Evolutionary conservation across 2,329 filamentous ascomycete genomes (phyloP), one percentile per base, ranked within the genome.

Genomic region (Colletotrichum euphorbiae): DNA sequence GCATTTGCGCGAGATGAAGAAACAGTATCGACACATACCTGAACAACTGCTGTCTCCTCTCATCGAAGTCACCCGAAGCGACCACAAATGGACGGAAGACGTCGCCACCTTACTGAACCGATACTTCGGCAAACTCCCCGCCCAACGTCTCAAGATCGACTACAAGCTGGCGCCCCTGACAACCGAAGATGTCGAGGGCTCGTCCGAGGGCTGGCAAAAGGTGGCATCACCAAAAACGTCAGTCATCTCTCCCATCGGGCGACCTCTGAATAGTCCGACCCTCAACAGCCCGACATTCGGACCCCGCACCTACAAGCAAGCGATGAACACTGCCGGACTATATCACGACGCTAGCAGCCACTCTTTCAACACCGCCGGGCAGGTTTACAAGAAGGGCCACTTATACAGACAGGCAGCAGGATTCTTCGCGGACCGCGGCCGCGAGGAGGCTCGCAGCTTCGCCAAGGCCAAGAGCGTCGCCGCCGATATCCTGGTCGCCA

Each of bases 331-430:
- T 56, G 76, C 78, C 3, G 58, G 74, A 12, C 71, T 76, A 13
- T 72, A 64, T 9, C 74, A 75, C 13, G 73, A 75, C 33, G 71
- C 72, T 13, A 73, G 77, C 40, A 71, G 75, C 36, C 76, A 76
- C 8, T 76, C 79, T 1, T 77, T 74, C 62, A 70, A 75, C 6
- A 78, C 81, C 0, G 84, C 84, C 0, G 73, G 79, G 1, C 76
- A 80, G 4, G 79, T 84, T 21, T 80, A 76, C 65, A 81, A 80
- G 38, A 81, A 81, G 15, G 84, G 85, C 21, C 90, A 87, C 72
- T 81, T 95, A 3, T 94, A 92, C 82, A 87, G 90, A 21, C 91
- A 90, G 65, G 94, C 88, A 1, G 93, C 93, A 8, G 89, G 86
- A 0, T 92, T 93, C 75, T 97, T 97, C 77, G 85, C 89, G 1